Percentiles rank a stretch among this genome's conserved stretches.
Conservation (phyloP, 1,139 yeast genomes). For the Nakaseomyces uthaithaninus region DNA sequence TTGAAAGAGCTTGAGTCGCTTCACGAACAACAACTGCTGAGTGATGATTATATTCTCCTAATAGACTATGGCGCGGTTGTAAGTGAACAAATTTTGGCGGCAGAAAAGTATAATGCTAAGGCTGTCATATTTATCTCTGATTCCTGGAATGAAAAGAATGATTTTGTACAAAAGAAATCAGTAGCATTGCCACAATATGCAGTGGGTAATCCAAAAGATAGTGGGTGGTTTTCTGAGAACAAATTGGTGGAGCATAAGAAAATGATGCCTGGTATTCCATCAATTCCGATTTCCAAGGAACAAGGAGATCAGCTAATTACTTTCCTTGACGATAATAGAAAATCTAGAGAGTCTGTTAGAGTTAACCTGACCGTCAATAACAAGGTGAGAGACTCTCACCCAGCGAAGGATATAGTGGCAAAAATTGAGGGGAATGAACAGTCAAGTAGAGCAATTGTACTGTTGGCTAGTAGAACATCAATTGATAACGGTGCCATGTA, state of each 20-base stretch:
- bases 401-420: conserved; percentile 73
- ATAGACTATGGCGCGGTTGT: conserved; percentile 52
- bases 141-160: conserved; percentile 26
- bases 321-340: conserved; percentile 32
- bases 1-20: conserved; percentile 47
- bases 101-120: conserved; percentile 44
- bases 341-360: conserved; percentile 27
- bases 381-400: conserved; percentile 49
- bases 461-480: conserved; percentile 82
- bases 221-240: conserved; percentile 46
- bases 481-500: conserved; percentile 65
- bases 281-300: conserved; percentile 65
- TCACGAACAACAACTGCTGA: conserved; percentile 31
- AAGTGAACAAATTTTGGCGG: conserved; percentile 46
- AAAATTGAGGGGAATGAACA: conserved; percentile 78
- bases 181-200: conserved; percentile 58
- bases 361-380: conserved; percentile 40
- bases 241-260: conserved; percentile 42
- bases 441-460: conserved; percentile 58
- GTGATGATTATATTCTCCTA: conserved; percentile 45
- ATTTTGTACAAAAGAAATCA: conserved; percentile 52
- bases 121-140: conserved; percentile 45
- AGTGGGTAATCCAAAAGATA: conserved; percentile 67
- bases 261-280: conserved; percentile 62
- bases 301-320: conserved; percentile 51